These are phyloP conservation scores for Vickermania spadyakhi DNA, from an alignment of 208 protist genomes.

Conservation along the genomic window DNA sequence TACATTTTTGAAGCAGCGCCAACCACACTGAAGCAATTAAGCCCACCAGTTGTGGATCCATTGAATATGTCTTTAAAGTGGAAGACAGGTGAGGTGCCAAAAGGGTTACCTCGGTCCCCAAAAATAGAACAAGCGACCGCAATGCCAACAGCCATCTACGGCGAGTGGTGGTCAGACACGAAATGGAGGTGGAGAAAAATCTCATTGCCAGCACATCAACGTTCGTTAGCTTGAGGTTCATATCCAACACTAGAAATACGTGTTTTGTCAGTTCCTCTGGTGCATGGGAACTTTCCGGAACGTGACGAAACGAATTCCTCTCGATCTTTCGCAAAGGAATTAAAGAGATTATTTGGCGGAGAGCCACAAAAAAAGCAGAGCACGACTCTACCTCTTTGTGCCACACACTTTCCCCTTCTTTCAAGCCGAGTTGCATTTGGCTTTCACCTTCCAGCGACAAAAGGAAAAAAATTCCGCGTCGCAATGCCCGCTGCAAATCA, in stretches of 20 bases:
- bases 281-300: background rate
- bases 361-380: background rate
- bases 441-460: background rate
- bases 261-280: background rate
- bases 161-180: constrained; percentile 9
- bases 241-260: background rate
- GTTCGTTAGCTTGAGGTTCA: background rate
- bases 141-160: constrained; percentile 68
- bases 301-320: background rate
- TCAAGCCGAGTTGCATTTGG: background rate
- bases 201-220: background rate
- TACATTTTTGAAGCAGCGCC: constrained; percentile 48
- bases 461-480: background rate
- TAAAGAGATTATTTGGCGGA: background rate
- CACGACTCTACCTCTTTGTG: too few relatives aligned
- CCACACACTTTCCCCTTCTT: too few relatives aligned
- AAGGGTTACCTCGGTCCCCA: constrained; percentile 51
- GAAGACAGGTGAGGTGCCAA: constrained; percentile 75
- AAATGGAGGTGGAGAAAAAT: background rate
- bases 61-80: constrained; percentile 45
- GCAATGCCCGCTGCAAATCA: background rate
- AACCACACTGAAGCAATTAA: constrained; percentile 37
- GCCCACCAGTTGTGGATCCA: constrained; percentile 17
- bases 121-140: constrained; percentile 45
- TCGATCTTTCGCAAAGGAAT: background rate